Evolutionary conservation across 2,329 filamentous ascomycete species (phyloP).

Genomic region (Hortaea werneckii): DNA sequence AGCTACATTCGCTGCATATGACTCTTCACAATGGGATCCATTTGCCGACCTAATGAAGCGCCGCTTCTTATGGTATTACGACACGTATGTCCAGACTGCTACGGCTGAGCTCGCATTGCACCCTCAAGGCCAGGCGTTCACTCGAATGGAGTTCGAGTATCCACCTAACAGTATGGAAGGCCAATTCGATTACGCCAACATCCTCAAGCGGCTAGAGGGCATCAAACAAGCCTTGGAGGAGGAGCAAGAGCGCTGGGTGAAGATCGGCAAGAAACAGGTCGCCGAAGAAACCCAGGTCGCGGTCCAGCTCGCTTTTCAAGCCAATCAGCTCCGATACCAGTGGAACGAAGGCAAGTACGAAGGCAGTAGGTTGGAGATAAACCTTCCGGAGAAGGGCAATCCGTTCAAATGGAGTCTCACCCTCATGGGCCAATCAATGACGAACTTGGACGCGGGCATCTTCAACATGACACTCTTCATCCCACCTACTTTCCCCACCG

Average conservation of each 20-base stretch:
- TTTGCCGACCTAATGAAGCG: constrained; percentile 87
- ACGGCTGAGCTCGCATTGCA: constrained; percentile 53
- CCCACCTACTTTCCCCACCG: constrained; percentile 69
- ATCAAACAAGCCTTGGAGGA: constrained; percentile 62
- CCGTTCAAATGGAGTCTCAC: constrained; percentile 84
- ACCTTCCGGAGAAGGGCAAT: constrained; percentile 61
- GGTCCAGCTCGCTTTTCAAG: constrained; percentile 73
- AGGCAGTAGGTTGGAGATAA: constrained; percentile 61
- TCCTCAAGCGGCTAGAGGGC: constrained; percentile 57
- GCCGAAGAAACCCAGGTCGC: constrained; percentile 63
- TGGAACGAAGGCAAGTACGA: constrained; percentile 55
- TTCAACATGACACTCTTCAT: constrained; percentile 72
- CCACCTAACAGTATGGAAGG: constrained; percentile 73
- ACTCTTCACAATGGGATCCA: constrained; percentile 57
- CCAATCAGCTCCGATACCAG: constrained; percentile 66
- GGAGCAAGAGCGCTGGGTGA: constrained; percentile 63
- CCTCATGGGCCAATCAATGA: constrained; percentile 87
- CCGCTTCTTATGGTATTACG: constrained; percentile 91
- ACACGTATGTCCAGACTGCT: constrained; percentile 68
- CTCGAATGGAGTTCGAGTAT: constrained; percentile 81
- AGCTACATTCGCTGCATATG: constrained; percentile 18
- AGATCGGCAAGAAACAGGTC: constrained; percentile 54
- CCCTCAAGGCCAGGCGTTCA: constrained; percentile 49
- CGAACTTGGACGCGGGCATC: constrained; percentile 82
- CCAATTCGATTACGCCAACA: constrained; percentile 66